Base-by-base conservation (phyloP, 306 rosid genomes). In the Trifolium fragiferum region DNA sequence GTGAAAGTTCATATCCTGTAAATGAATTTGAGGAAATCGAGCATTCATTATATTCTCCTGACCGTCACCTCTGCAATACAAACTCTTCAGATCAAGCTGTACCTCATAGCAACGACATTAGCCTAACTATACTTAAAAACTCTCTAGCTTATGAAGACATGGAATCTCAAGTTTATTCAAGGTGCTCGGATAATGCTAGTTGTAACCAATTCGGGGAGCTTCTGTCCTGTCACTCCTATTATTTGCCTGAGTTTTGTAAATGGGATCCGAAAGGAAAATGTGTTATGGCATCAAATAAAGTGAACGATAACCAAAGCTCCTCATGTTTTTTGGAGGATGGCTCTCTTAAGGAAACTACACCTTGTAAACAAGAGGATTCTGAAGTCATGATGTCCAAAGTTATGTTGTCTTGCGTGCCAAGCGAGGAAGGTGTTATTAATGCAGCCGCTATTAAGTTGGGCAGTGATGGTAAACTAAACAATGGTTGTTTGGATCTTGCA, bases 251-350 rank as follows among this genome's bases (percentile, higher is more conserved):
- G 66, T 77, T 76, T 19, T 78, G 86, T 74, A 82, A 77, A 74
- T 86, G 87, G 89, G 89, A 83, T 50, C 83, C 53, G 76, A 86
- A 86, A 83, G 89, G 89, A 66, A 82, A 86, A 83, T 74, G 58
- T 66, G 78, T 72, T 60, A 18, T 44, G 72, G 11, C 76, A 73
- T 69, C 76, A 54, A 66, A 49, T 25, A 37, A 25, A 46, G 47
- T 16, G 57, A 67, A 66, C 47, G 79, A 74, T 35, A 49, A 27
- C 20, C 43, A 10, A 54, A 44, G 49, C 55, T 21, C 58, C 37
- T 46, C 68, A 14, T 37, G 40, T 40, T 7, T 67, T 68, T 55
- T 37, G 2, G 84, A 65, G 68, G 69, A 74, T 74, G 66, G 12
- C 23, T 69, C 74, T 23, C 70, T 10, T 18, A 76, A 66, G 62